Evolutionary conservation across 768 basidiomycete genomes (phyloP).

Genomic region (Podaxis rugospora): DNA sequence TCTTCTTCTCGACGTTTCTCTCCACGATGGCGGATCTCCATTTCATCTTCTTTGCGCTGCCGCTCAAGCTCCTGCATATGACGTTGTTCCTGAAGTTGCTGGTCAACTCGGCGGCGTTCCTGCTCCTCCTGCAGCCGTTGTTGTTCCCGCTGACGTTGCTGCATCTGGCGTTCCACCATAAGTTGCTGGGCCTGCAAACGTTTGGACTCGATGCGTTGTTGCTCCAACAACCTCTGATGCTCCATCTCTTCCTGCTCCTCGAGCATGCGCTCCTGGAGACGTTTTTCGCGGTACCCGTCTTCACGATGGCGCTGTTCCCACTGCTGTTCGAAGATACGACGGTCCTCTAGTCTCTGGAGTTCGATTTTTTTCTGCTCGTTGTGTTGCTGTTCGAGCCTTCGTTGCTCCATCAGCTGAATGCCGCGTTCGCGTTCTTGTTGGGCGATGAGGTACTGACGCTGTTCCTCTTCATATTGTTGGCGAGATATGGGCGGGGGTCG

Average conservation of each 20-base stretch:
- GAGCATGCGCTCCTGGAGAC: constrained; percentile 9
- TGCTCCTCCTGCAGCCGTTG: constrained; percentile 16
- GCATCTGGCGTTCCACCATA: constrained; percentile 3
- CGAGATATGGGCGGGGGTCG: constrained; percentile 9
- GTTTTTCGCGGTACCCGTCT: constrained; percentile 12
- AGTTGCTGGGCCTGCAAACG: constrained; percentile 12
- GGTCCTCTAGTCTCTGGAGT: constrained; percentile 6
- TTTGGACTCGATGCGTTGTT: constrained; percentile 7
- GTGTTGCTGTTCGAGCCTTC: constrained; percentile 12
- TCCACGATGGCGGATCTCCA: neutral
- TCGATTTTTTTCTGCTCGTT: constrained; percentile 9
- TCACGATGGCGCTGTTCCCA: constrained; percentile 12
- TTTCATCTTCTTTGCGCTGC: constrained; percentile 6
- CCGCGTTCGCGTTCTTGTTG: neutral
- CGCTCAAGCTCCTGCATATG: constrained; percentile 9
- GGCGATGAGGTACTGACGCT: constrained; percentile 2
- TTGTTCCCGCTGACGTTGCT: constrained; percentile 18
- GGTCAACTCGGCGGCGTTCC: constrained; percentile 8
- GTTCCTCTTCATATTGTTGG: constrained; percentile 14
- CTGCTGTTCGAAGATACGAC: constrained; percentile 3
- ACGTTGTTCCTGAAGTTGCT: neutral
- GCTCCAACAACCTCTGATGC: constrained; percentile 9
- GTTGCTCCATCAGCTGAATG: neutral
- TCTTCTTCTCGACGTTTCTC: constrained; percentile 6
- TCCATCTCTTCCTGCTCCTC: constrained; percentile 13